These are phyloP conservation scores for Debaryomyces tyrocola DNA, from an alignment of 805 yeast species.

Conservation along the genomic window DNA sequence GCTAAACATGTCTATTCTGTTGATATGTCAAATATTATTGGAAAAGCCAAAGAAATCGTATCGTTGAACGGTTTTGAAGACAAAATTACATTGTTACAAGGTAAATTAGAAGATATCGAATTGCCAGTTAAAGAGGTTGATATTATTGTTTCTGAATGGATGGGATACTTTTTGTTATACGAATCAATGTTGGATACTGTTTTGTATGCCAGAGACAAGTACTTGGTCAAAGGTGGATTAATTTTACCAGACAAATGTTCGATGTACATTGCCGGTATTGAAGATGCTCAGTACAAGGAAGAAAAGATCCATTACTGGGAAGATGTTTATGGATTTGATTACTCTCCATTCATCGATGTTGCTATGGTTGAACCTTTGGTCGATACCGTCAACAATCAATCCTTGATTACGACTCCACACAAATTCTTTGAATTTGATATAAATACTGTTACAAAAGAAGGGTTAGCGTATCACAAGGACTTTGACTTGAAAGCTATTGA, in stretches of 20 bases:
- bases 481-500: conserved; percentile 74
- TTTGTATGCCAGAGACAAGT: conserved; percentile 88
- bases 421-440: conserved; percentile 81
- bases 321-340: conserved; percentile 96
- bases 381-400: conserved; percentile 80
- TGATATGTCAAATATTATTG: conserved; percentile 95
- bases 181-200: conserved; percentile 99
- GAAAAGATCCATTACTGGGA: conserved; percentile 95
- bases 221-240: conserved; percentile 78
- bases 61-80: conserved; percentile 80
- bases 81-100: conserved; percentile 84
- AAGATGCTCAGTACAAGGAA: conserved; percentile 87
- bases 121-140: conserved; percentile 89
- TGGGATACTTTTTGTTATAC: conserved; percentile 95
- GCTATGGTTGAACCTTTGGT: conserved; percentile 95
- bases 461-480: conserved; percentile 71
- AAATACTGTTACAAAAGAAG: conserved; percentile 82
- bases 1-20: conserved; percentile 97
- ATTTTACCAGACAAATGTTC: conserved; percentile 94
- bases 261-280: conserved; percentile 87
- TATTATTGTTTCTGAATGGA: conserved; percentile 96
- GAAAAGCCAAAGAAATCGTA: conserved; percentile 90
- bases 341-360: conserved; percentile 80
- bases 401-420: conserved; percentile 71
- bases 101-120: conserved; percentile 89